A percentile compares a stretch with the other conserved stretches of the same genome.
These are phyloP conservation scores for Globisporangium spinosum DNA, from an alignment of 352 stramenopile genomes.

Conservation along the genomic window DNA sequence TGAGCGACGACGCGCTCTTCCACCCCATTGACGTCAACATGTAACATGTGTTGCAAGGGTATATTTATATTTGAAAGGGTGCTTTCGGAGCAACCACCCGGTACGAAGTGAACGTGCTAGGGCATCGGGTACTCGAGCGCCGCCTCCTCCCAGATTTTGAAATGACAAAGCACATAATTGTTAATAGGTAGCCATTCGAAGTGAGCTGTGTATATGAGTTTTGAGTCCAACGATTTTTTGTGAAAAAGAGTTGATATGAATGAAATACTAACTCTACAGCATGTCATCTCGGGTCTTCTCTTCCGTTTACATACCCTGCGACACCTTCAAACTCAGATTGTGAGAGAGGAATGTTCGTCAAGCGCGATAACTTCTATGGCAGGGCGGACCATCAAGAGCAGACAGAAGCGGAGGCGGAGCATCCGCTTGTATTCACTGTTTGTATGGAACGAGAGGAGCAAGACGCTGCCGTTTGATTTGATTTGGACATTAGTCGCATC, in stretches of 20 bases:
- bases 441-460: neutral
- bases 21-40: slow-evolving; percentile 8
- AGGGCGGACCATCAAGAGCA: neutral
- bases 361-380: neutral
- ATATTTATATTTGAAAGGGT: neutral
- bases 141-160: neutral
- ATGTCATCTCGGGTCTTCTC: neutral
- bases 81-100: neutral
- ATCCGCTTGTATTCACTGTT: neutral
- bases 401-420: neutral
- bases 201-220: neutral
- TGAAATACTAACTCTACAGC: neutral
- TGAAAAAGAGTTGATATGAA: neutral
- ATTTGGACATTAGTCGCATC: neutral
- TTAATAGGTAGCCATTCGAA: neutral
- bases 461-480: neutral
- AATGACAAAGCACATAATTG: neutral
- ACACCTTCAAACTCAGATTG: neutral
- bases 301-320: neutral
- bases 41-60: neutral
- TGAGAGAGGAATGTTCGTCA: neutral
- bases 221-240: neutral
- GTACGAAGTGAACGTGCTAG: neutral
- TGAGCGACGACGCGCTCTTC: slow-evolving; percentile 4
- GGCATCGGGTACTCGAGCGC: neutral